Evolutionary conservation across 148 eudicot species (phyloP), one percentile per base, ranked within the genome.

Genomic region (Chenopodium album): DNA sequence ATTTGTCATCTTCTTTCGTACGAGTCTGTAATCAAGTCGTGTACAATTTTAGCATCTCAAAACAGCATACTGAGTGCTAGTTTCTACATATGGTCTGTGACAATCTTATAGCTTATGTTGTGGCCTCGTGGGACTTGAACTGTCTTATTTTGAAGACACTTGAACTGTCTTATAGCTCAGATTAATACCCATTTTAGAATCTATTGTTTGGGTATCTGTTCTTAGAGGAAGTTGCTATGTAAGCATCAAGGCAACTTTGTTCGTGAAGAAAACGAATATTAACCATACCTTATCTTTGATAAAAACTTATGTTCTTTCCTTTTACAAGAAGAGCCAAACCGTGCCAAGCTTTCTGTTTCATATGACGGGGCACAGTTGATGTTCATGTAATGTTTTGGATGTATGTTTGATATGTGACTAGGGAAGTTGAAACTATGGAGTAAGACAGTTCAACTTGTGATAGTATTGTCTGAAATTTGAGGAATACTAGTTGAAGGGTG

Each of bases 401-500:
- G 41, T 67, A 70, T 78, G 37, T 47, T 52, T 67, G 63, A 48
- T 17, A 13, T 16, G 46, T 75, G 78, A 32, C 78, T 29, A 59
- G 50, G 59, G 48, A 6, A 26, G 16, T 22, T 63, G 31, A 26
- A 14, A 48, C 4, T 16, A 2, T 77, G 32, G 79, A 62, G 29
- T 64, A 77, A 64, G 52, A 63, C 32, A 65, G 46, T 34, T 60
- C 66, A 34, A 19, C 70, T 62, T 77, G 16, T 4, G 47, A 3
- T 10, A 19, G 44, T 41, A 9, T 20, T 46, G 60, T 47, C 13
- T 78, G 44, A 64, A 56, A 64, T 28, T 28, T 74, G 41, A n/a
- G 34, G 22, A 37, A 78, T 77, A 34, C 70, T 37, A 34, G 52
- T 76, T 77, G 71, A 77, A 41, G 37, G 47, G 22, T 64, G 59